These are phyloP conservation scores for Silene latifolia DNA, from an alignment of 148 eudicot species.

Conservation along the genomic window DNA sequence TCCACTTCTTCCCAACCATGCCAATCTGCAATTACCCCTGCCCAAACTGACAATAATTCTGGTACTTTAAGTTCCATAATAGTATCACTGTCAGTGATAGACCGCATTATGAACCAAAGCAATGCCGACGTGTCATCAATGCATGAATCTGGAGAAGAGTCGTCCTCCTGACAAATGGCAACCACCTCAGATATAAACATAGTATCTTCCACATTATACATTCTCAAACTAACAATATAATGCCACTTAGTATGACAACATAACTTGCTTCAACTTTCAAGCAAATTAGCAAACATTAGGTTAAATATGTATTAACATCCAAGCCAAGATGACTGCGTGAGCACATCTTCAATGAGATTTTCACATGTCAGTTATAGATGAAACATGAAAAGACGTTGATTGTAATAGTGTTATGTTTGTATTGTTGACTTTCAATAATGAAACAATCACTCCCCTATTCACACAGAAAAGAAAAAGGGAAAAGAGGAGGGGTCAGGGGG, in stretches of 20 bases:
- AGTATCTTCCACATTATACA: neutral
- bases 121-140: conserved; percentile 64
- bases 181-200: conserved; percentile 7
- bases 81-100: conserved; percentile 30
- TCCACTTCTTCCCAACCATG: conserved; percentile 80
- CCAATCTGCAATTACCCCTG: conserved; percentile 57
- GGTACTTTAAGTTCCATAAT: conserved; percentile 46
- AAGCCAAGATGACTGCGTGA: neutral
- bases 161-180: conserved; percentile 44
- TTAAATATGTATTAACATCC: neutral
- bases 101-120: conserved; percentile 55
- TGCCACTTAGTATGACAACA: neutral
- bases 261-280: neutral
- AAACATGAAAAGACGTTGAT: neutral
- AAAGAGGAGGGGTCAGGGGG: too few relatives aligned
- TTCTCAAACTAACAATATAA: neutral
- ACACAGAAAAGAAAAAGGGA: neutral
- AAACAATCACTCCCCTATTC: neutral
- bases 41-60: conserved; percentile 57
- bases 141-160: conserved; percentile 40
- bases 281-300: neutral
- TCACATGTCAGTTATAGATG: neutral
- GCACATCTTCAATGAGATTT: neutral
- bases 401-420: neutral
- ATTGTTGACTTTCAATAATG: neutral